Base-by-base conservation (phyloP, 2,329 filamentous ascomycete genomes). In the Chaetoscypha palmicola region DNA sequence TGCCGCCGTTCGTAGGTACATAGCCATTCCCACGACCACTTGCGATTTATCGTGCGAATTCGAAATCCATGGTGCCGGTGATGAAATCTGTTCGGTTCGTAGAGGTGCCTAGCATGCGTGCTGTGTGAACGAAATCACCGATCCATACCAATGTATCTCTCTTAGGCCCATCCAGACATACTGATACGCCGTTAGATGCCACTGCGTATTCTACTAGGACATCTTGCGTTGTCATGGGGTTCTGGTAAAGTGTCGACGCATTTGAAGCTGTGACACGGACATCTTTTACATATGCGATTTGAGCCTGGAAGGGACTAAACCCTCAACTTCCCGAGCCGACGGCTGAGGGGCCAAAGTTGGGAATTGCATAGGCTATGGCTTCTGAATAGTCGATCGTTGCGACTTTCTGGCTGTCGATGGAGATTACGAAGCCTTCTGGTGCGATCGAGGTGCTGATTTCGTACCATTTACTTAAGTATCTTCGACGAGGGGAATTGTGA, bases 91-190 rank as follows among this genome's bases (percentile, higher is more conserved):
- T 58, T 3, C 62, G 58, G 9, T 56, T 53, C 1, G 66, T 69
- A 5, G 60, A 64, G 1, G 58, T 55, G 0, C 54, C 57, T 9
- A 69, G 53, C 14, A 68, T 60, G 9, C 62, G 58, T 1, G 61
- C 53, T 0, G 68, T 68, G 48, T 70, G 66, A 31, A 63, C 64
- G 41, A 68, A 68, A 45, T 69, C 66, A 4, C 67, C 66, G 2
- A 62, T 57, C 66, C 67, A 69, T 4, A 68, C 57, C 1, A 67
- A 54, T 0, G 66, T 58, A 46, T 70, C 67, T 4, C 67, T 56
- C 46, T 69, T 69, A 0, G 63, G 60, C 2, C 66, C 65, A 45
- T 70, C 66, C 1, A 68, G 53, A 34, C 68, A 70, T 7, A 67
- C 59, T 2, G 63, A 62, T 4, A 54, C 51, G 1, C 56, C 45